These are phyloP conservation scores for Hypoxylon rickii DNA, from an alignment of 495 filamentous ascomycete species.

Conservation along the genomic window DNA sequence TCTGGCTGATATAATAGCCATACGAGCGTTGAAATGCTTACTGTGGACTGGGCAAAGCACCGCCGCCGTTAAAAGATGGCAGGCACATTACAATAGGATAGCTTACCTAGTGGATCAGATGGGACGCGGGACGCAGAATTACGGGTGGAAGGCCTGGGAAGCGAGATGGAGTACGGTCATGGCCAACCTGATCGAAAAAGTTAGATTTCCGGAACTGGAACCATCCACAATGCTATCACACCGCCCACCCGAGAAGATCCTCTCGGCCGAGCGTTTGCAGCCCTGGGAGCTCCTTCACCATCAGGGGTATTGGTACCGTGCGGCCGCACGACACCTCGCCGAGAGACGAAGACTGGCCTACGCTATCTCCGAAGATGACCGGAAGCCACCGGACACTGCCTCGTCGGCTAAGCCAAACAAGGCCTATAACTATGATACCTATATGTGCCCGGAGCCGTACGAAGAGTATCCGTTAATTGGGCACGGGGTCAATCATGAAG, in stretches of 20 bases:
- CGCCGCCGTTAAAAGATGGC: slow-evolving; percentile 76
- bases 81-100: slow-evolving; percentile 69
- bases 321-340: slow-evolving; percentile 68
- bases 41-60: slow-evolving; percentile 77
- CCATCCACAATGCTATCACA: slow-evolving; percentile 50
- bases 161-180: slow-evolving; percentile 80
- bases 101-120: slow-evolving; percentile 76
- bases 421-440: slow-evolving; percentile 78
- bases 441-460: slow-evolving; percentile 78
- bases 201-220: slow-evolving; percentile 52
- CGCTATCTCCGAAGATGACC: slow-evolving; percentile 75
- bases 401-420: slow-evolving; percentile 70
- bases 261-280: slow-evolving; percentile 66
- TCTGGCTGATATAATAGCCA: slow-evolving; percentile 75
- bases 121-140: slow-evolving; percentile 79
- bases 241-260: slow-evolving; percentile 68
- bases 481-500: slow-evolving; percentile 65
- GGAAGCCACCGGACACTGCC: slow-evolving; percentile 66
- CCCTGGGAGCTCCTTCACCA: slow-evolving; percentile 87
- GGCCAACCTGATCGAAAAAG: slow-evolving; percentile 75
- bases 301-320: slow-evolving; percentile 81
- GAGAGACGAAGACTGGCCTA: slow-evolving; percentile 63
- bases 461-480: slow-evolving; percentile 66
- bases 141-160: slow-evolving; percentile 89
- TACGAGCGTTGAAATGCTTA: slow-evolving; percentile 78